These are phyloP conservation scores for Chrysopogon serrulatus DNA, from an alignment of 176 grass and related monocot genomes.

Conservation along the genomic window DNA sequence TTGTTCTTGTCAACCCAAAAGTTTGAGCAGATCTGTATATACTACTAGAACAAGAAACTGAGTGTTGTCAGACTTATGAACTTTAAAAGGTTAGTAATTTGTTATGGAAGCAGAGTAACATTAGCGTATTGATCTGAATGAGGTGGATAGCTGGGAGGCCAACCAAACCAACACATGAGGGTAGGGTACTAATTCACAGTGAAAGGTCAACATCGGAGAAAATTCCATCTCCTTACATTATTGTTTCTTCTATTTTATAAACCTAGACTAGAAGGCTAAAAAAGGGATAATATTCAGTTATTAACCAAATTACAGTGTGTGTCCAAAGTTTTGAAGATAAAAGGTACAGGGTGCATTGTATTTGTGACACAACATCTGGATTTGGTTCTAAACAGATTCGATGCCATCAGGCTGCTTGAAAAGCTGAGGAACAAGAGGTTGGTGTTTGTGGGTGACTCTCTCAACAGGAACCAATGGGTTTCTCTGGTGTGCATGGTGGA, in stretches of 20 bases:
- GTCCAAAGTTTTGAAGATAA: not conserved
- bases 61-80: not conserved
- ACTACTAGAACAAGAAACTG: not conserved
- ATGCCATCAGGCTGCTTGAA: slow-evolving; percentile 55
- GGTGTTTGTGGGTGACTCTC: slow-evolving; percentile 85
- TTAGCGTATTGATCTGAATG: not conserved
- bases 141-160: not conserved
- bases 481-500: slow-evolving; percentile 95
- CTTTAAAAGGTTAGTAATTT: not conserved
- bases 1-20: not conserved
- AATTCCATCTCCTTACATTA: no score
- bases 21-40: not conserved
- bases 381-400: slow-evolving; percentile 49
- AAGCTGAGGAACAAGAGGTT: slow-evolving; percentile 71
- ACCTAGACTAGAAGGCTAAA: no score
- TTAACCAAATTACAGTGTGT: not conserved
- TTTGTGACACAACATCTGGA: not conserved
- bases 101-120: not conserved
- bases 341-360: not conserved
- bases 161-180: not conserved
- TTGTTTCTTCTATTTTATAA: no score
- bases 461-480: slow-evolving; percentile 95
- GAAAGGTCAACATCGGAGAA: no score
- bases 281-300: not conserved
- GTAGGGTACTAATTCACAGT: not conserved